Evolutionary conservation across 345 rosid species (phyloP).

Genomic region (Camelina hispida): DNA sequence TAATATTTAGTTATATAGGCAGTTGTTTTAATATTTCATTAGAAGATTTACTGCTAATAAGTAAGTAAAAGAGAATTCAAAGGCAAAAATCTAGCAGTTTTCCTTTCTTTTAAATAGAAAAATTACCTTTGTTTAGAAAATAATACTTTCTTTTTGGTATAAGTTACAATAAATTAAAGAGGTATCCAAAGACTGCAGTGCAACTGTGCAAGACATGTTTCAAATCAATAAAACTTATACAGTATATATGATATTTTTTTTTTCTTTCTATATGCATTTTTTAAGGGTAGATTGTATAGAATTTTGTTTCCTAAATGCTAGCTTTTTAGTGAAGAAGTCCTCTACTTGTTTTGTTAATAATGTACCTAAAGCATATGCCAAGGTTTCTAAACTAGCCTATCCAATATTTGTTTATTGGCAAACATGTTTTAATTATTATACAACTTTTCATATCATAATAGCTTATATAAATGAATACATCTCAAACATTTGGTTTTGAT

Average conservation of each 20-base stretch:
- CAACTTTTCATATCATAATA: background rate
- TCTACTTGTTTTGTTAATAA: background rate
- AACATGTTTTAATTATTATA: background rate
- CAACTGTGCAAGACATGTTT: background rate
- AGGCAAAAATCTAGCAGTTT: background rate
- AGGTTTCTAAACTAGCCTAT: background rate
- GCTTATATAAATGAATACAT: background rate
- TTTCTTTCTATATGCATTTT: background rate
- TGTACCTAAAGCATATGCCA: constrained; percentile 8
- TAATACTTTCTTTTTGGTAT: background rate
- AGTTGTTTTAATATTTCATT: too few relatives aligned
- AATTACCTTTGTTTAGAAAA: background rate
- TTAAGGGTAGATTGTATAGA: background rate
- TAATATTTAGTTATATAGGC: too few relatives aligned
- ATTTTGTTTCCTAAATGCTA: background rate
- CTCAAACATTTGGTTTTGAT: background rate
- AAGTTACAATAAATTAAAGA: background rate
- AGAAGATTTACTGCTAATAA: background rate
- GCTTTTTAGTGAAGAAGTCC: background rate
- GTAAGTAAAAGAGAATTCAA: background rate
- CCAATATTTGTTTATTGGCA: background rate
- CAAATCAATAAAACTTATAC: background rate
- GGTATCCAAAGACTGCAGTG: background rate
- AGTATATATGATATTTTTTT: background rate
- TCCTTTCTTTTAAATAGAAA: background rate